Evolutionary conservation across 257 asterid species (phyloP).

Genomic region (Handroanthus guayacan): DNA sequence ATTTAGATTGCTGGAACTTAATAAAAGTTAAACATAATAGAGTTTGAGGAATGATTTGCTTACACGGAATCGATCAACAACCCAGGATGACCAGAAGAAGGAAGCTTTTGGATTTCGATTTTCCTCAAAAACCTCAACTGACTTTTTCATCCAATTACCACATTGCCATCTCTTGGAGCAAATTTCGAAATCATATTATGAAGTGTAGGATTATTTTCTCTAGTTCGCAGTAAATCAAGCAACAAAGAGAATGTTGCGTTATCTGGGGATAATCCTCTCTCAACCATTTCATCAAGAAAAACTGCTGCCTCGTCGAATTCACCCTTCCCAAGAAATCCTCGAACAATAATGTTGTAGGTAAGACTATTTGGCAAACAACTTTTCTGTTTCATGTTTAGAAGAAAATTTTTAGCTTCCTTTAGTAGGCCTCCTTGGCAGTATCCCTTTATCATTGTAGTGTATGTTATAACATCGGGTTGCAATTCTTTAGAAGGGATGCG

Average conservation of each 20-base stretch:
- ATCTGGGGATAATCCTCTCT: constrained; percentile 27
- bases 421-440: constrained; percentile 39
- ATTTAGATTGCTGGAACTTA: background rate
- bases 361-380: constrained; percentile 30
- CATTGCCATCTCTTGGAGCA: background rate
- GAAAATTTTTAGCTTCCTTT: constrained; percentile 39
- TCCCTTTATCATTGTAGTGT: constrained; percentile 37
- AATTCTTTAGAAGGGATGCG: constrained; percentile 36
- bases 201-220: background rate
- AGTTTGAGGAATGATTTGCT: background rate
- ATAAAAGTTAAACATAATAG: background rate
- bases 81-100: background rate
- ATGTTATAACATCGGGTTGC: constrained; percentile 39
- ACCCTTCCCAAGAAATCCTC: constrained; percentile 21
- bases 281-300: constrained; percentile 36
- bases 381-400: constrained; percentile 37
- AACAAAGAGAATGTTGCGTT: constrained; percentile 10
- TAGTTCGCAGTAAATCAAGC: background rate
- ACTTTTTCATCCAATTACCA: background rate
- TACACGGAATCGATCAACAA: background rate
- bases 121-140: background rate
- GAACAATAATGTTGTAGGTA: constrained; percentile 17
- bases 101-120: background rate
- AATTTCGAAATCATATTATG: background rate
- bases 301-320: constrained; percentile 26